Evolutionary conservation across 805 yeast species (phyloP).

Genomic region (Maudiozyma turicensis): DNA sequence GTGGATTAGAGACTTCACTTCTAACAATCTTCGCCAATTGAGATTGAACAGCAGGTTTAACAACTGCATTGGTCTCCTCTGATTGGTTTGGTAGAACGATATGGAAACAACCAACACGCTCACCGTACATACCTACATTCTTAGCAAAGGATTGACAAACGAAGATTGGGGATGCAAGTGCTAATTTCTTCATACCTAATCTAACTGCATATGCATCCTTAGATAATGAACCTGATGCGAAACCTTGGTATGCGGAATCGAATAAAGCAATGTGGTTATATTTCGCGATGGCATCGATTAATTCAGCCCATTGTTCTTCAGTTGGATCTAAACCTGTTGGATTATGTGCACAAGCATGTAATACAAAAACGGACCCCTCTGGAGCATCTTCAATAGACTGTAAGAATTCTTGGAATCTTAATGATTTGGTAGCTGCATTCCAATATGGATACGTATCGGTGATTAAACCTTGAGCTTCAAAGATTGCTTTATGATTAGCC

Average conservation of each 20-base stretch:
- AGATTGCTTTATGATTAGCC: constrained; percentile 91
- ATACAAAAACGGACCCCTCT: constrained; percentile 64
- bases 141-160: constrained; percentile 95
- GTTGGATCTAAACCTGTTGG: constrained; percentile 97
- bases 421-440: constrained; percentile 58
- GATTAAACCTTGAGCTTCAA: constrained; percentile 56
- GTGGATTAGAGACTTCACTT: constrained; percentile 86
- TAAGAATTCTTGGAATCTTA: constrained; percentile 64
- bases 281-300: constrained; percentile 50
- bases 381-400: constrained; percentile 56
- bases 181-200: constrained; percentile 42
- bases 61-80: constrained; percentile 28
- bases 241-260: constrained; percentile 96
- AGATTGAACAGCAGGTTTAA: constrained; percentile 52
- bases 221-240: constrained; percentile 79
- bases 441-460: constrained; percentile 78
- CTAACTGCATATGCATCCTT: constrained; percentile 74
- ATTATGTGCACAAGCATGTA: constrained; percentile 96
- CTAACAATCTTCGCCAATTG: constrained; percentile 72
- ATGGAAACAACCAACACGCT: constrained; percentile 91
- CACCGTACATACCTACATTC: constrained; percentile 95
- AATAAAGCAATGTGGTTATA: constrained; percentile 71
- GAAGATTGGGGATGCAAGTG: constrained; percentile 47
- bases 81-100: constrained; percentile 42
- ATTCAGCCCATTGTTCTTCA: constrained; percentile 65